Evolutionary conservation across 1,139 yeast species (phyloP), one percentile per base, ranked within the genome.

Genomic region (Lodderomyces pseudojiufengensis): DNA sequence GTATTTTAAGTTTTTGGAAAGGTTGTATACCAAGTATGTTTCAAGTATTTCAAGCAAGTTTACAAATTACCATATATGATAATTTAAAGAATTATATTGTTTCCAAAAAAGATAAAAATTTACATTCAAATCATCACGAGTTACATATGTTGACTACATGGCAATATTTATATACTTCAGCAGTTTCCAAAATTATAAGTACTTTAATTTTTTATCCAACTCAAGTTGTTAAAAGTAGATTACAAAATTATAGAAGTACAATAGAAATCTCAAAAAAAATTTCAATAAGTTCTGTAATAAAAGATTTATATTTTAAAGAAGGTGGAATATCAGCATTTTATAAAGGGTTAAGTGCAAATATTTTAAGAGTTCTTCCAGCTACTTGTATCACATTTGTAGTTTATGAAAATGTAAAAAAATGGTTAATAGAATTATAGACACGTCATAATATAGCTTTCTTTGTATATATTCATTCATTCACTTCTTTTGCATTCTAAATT

Each of bases 11-110:
- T 1, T 80, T 86, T 45, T 88, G 95, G 82, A 77, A 79, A 43
- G 98, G 98, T 0, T 65, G 88, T 5, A 50, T 80, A 1, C 97
- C 98, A 0, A 78, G 95, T 5, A 52, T 90, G 39, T 67, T 90
- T 37, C 90, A 86, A 44, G 95, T 92, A 1, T 73, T 84, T 14
- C 97, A 92, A 54, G 95, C 95, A 6, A 87, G 95, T 8, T 60
- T 92, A 11, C 96, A 94, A 51, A 82, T 92, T 52, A 77, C 95
- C 12, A 62, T 87, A 18, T 92, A 92, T 54, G 97, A 90, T 50
- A 76, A 84, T 16, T 51, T 85, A 36, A 87, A 85, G 56, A 52
- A 52, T 41, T 32, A 35, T 25, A 18, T 39, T n/a, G 9, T 13
- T n/a, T 6, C 20, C 12, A 32, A 42, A 9, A 40, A 29, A 11